phyloP scores from a whole-genome alignment of 805 yeast genomes.

The Kazachstania africana region DNA sequence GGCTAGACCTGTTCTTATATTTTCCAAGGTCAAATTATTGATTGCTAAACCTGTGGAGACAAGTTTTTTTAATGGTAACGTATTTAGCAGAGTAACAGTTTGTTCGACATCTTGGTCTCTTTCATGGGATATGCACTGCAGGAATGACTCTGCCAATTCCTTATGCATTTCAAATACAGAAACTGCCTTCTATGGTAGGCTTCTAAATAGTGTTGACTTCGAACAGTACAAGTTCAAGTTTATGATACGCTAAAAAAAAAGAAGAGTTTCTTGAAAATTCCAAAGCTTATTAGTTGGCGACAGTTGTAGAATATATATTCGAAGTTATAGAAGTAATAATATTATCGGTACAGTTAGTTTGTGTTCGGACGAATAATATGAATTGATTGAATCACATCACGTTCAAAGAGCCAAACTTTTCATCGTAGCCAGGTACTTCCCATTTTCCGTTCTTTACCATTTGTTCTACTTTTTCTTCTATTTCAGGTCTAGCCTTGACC shows the following conservation, averaged over 20 bases:
- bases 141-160: constrained; percentile 28
- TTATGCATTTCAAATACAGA: too few species aligned
- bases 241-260: too few species aligned
- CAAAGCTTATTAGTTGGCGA: too few species aligned
- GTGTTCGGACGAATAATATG: too few species aligned
- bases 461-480: constrained; percentile 88
- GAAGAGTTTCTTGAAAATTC: too few species aligned
- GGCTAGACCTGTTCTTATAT: constrained; percentile 64
- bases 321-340: too few species aligned
- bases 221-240: too few species aligned
- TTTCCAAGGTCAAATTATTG: constrained; percentile 47
- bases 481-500: constrained; percentile 91
- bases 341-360: too few species aligned
- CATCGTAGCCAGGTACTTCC: constrained; percentile 97
- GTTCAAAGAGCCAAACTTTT: constrained; percentile 93
- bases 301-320: too few species aligned
- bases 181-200: too few species aligned
- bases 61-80: constrained; percentile 52
- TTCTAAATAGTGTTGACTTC: too few species aligned
- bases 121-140: constrained; percentile 35
- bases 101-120: constrained; percentile 41
- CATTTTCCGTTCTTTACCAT: constrained; percentile 95
- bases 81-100: constrained; percentile 31
- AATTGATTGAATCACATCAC: constrained; percentile 78
- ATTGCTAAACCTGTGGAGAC: constrained; percentile 67